Conservation (phyloP, 1,284 basidiomycete genomes). For the Megacollybia platyphylla region DNA sequence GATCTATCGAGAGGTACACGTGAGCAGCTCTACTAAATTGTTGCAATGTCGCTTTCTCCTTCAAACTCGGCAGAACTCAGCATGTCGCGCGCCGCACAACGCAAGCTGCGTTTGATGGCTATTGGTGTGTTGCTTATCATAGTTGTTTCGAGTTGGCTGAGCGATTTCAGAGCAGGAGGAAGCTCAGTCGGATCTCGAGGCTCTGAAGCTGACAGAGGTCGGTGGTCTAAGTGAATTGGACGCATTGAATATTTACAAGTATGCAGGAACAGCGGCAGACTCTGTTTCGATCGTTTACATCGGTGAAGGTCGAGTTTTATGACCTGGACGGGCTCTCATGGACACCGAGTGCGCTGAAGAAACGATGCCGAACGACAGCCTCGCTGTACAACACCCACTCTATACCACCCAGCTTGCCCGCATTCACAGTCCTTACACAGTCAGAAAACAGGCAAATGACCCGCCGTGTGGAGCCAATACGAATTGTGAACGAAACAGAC, state of each 20-base stretch:
- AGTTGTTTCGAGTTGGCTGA: no score
- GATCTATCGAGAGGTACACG: no score
- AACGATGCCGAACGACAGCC: constrained; percentile 3
- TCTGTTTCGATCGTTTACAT: constrained; percentile 24
- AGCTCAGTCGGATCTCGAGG: constrained; percentile 8
- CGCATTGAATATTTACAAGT: neutral
- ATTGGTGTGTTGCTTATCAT: neutral
- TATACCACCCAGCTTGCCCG: constrained; percentile 5
- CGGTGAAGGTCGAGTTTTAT: constrained; percentile 33
- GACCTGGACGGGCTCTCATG: constrained; percentile 36
- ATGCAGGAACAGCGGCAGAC: constrained; percentile 24
- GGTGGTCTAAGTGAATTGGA: neutral
- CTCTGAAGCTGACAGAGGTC: constrained; percentile 9
- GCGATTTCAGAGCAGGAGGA: constrained; percentile 6
- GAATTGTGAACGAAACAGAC: no score
- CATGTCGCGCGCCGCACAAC: constrained; percentile 8
- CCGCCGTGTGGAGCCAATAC: no score
- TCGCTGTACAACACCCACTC: neutral
- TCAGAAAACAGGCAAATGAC: no score
- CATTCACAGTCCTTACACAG: constrained; percentile 17
- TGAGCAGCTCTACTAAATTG: no score
- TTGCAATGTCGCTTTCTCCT: constrained; percentile 3
- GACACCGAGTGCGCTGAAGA: constrained; percentile 14
- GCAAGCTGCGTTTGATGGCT: constrained; percentile 7
- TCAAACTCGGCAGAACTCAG: neutral